These are phyloP conservation scores for Aureobasidium lini DNA, from an alignment of 2,329 filamentous ascomycete species.

Conservation along the genomic window DNA sequence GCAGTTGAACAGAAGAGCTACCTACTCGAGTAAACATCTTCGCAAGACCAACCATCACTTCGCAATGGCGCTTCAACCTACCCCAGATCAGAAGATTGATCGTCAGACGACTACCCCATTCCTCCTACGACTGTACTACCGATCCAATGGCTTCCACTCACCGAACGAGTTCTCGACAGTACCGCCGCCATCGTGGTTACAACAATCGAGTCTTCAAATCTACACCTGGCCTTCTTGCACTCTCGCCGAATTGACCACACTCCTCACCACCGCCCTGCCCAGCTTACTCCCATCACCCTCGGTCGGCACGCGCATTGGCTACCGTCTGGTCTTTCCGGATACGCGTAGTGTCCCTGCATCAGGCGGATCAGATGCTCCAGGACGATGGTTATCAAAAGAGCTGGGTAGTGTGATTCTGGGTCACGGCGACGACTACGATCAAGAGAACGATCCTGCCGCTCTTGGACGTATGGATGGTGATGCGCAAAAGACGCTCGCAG, in stretches of 20 bases:
- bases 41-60: not conserved
- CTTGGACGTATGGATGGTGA: slow-evolving; percentile 46
- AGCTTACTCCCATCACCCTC: slow-evolving; percentile 63
- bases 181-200: slow-evolving; percentile 47
- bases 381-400: slow-evolving; percentile 69
- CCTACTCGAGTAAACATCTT: not conserved
- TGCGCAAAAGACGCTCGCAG: slow-evolving; percentile 64
- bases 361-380: slow-evolving; percentile 32
- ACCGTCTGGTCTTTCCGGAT: slow-evolving; percentile 80
- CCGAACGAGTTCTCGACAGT: slow-evolving; percentile 58
- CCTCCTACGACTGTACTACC: slow-evolving; percentile 78
- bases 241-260: slow-evolving; percentile 69
- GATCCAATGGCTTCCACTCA: slow-evolving; percentile 65
- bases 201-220: slow-evolving; percentile 52
- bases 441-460: slow-evolving; percentile 26
- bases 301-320: slow-evolving; percentile 77
- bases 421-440: slow-evolving; percentile 28
- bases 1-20: not conserved
- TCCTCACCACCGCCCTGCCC: slow-evolving; percentile 63
- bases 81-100: slow-evolving; percentile 45
- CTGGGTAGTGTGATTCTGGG: slow-evolving; percentile 70
- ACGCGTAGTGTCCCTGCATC: slow-evolving; percentile 42
- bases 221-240: slow-evolving; percentile 83
- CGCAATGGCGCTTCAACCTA: slow-evolving; percentile 29
- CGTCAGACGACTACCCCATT: slow-evolving; percentile 71